Evolutionary conservation across 163 green algal species (phyloP).

Genomic region (Picocystis sp.): DNA sequence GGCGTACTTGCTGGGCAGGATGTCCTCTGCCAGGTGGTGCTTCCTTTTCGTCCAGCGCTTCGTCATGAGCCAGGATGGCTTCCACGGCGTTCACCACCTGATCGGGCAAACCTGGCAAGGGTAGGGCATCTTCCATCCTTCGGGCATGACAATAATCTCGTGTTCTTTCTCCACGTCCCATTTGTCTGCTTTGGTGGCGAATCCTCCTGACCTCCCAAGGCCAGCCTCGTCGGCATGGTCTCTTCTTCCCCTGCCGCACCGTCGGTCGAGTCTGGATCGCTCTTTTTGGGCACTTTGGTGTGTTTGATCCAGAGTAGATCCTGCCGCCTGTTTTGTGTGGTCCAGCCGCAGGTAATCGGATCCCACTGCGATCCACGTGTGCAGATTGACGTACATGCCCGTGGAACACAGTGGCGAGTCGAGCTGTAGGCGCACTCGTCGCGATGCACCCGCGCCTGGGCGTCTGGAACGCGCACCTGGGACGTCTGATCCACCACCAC

Average conservation of each 20-base stretch:
- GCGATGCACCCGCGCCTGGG: too few species aligned
- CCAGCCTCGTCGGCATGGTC: neutral
- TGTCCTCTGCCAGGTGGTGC: too few species aligned
- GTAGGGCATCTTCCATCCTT: too few species aligned
- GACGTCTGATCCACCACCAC: too few species aligned
- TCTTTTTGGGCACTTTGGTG: constrained; percentile 19
- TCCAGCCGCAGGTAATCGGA: constrained; percentile 61
- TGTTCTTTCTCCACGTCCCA: constrained; percentile 66
- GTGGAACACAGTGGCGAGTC: too few species aligned
- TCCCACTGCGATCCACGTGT: constrained; percentile 17
- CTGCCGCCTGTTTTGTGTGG: constrained; percentile 35
- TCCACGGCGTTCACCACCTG: too few species aligned
- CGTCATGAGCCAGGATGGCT: too few species aligned
- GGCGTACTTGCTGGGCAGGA: constrained; percentile 33
- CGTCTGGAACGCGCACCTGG: too few species aligned
- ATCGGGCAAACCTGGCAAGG: too few species aligned
- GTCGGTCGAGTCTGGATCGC: constrained; percentile 7
- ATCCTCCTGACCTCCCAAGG: constrained; percentile 2
- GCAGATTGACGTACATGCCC: too few species aligned
- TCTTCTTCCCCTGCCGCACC: neutral
- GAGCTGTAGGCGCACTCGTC: too few species aligned
- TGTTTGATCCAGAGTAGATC: constrained; percentile 72
- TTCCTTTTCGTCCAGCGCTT: too few species aligned
- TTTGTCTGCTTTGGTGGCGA: constrained; percentile 14
- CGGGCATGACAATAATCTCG: constrained; percentile 21